A percentile compares a stretch with the other conserved stretches of the same genome.
phyloP scores from a whole-genome alignment of 345 rosid species.

The Eucalyptus virginea region DNA sequence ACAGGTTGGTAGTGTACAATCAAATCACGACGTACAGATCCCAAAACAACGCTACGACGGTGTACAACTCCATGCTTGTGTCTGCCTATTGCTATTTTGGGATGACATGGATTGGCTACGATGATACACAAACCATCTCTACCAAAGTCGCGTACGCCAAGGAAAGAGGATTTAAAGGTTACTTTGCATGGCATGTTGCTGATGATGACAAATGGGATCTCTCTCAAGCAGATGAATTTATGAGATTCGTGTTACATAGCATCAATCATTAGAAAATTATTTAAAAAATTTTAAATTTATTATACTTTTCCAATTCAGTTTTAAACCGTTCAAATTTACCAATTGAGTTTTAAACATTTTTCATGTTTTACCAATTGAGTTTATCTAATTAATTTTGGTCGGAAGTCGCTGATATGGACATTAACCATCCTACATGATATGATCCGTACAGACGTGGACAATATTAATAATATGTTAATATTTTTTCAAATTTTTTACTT shows the following conservation, averaged over 20 bases:
- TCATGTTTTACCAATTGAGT: background rate
- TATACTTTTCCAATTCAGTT: no score
- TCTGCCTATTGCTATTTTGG: constrained; percentile 39
- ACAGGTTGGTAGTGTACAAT: constrained; percentile 10
- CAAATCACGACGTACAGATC: constrained; percentile 15
- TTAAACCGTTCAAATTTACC: fast-evolving
- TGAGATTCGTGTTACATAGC: background rate
- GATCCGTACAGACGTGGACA: fast-evolving
- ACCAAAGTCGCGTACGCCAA: constrained; percentile 38
- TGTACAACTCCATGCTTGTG: constrained; percentile 26
- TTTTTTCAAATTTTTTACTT: no score
- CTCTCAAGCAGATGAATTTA: background rate
- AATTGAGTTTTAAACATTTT: background rate
- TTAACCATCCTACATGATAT: no score
- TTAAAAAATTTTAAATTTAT: no score
- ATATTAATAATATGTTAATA: no score
- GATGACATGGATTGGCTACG: constrained; percentile 40
- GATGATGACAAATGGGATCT: constrained; percentile 34
- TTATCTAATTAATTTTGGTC: no score
- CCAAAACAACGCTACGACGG: constrained; percentile 12
- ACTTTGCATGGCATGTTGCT: constrained; percentile 60
- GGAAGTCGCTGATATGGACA: no score
- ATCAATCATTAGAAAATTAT: background rate
- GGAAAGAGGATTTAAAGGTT: constrained; percentile 46
- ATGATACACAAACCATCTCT: constrained; percentile 27